A percentile compares a stretch with the other conserved stretches of the same genome.
phyloP scores from a whole-genome alignment of 768 basidiomycete genomes.

The Pleurotus sapidus region DNA sequence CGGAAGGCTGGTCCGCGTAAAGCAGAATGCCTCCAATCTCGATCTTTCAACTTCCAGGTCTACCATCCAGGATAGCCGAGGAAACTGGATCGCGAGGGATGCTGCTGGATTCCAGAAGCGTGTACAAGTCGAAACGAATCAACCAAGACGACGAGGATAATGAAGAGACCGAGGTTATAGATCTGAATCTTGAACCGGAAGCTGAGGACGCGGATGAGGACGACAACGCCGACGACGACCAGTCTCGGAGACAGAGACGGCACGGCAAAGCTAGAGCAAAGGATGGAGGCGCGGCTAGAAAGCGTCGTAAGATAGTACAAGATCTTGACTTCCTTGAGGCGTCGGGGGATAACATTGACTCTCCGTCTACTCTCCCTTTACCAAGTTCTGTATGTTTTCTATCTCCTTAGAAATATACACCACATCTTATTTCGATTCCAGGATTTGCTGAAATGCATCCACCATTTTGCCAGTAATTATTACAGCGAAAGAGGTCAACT shows the following conservation, averaged over 20 bases:
- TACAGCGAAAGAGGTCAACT: constrained; percentile 64
- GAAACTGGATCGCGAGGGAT: constrained; percentile 67
- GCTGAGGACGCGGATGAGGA: constrained; percentile 13
- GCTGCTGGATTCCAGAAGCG: constrained; percentile 51
- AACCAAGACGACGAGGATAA: constrained; percentile 22
- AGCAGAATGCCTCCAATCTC: constrained; percentile 35
- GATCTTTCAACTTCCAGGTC: constrained; percentile 29
- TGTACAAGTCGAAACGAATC: constrained; percentile 29
- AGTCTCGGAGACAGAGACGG: constrained; percentile 9
- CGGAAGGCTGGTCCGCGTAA: constrained; percentile 42
- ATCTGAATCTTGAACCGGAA: constrained; percentile 7
- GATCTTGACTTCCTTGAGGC: constrained; percentile 56
- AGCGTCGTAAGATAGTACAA: constrained; percentile 41
- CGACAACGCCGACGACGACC: constrained; percentile 15
- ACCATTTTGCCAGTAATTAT: constrained; percentile 45
- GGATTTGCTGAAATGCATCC: constrained; percentile 51
- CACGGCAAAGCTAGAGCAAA: constrained; percentile 10
- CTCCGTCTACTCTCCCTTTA: constrained; percentile 15
- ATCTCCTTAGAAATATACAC: background rate
- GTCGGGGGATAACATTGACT: constrained; percentile 8
- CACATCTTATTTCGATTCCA: constrained; percentile 13
- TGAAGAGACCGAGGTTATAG: constrained; percentile 13
- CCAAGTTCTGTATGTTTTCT: constrained; percentile 50
- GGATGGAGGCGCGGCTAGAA: constrained; percentile 16
- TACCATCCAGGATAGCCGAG: constrained; percentile 42